Evolutionary conservation across 2,329 filamentous ascomycete genomes (phyloP), one percentile per base, ranked within the genome.

Genomic region (Alternaria dauci): DNA sequence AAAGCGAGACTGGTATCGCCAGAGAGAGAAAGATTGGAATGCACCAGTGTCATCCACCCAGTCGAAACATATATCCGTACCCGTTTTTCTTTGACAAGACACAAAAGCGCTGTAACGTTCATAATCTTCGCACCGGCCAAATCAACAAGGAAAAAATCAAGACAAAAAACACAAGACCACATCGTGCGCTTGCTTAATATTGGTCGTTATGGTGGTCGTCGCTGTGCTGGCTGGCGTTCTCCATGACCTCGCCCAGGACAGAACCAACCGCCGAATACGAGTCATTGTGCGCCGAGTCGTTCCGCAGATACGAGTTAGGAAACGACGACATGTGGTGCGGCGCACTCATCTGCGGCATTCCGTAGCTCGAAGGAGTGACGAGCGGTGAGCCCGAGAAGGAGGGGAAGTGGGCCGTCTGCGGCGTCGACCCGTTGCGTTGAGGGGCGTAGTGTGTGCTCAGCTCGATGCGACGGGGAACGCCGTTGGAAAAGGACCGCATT

Each of bases 331-430:
- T 69, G 59, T 79, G 77, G 62, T 80, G 78, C 9, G 78, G 78
- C 36, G 78, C 78, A 55, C 77, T 79, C 62, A 79, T 63, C 57
- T 79, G 74, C 41, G 74, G 72, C 72, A 79, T 76, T 2, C 72
- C 69, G 48, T 70, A 77, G 57, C 71, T 76, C 50, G 77, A 70
- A 16, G 77, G 72, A 4, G 77, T 76, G 11, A 73, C 68, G n/a
- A 80, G 74, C 12, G 78, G 78, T 42, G 78, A 79, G 59, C 74
- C 73, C 12, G 77, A 74, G 60, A 79, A 80, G 12, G 74, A 79
- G 18, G 78, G 76, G 59, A 78, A 79, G 8, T 78, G 78, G 8
- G 78, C 76, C 4, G 78, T 79, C 52, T 79, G 78, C 9, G 78
- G 78, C 23, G 76, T 78, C n/a, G 74, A 72, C 5, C 68, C 51